Evolutionary conservation across 2,329 filamentous ascomycete genomes (phyloP).

Genomic region (Xylaria sp.): DNA sequence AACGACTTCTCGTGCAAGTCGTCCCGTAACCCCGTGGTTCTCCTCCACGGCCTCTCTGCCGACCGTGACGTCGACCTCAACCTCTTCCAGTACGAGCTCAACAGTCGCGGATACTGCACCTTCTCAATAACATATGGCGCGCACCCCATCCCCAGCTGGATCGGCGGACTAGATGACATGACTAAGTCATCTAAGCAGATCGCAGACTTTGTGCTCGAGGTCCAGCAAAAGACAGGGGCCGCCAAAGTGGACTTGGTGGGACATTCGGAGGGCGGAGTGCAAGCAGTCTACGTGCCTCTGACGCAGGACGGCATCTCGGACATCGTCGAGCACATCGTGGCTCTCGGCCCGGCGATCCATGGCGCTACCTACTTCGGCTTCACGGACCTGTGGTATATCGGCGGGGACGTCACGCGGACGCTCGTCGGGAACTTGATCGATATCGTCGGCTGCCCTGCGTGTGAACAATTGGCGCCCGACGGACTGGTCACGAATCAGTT

Average conservation of each 20-base stretch:
- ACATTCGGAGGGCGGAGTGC: conserved; percentile 58
- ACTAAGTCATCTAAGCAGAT: conserved; percentile 54
- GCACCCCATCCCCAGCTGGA: conserved; percentile 51
- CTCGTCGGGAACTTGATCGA: conserved; percentile 39
- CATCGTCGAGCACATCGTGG: conserved; percentile 45
- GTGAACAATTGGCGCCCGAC: conserved; percentile 46
- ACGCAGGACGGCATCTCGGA: conserved; percentile 44
- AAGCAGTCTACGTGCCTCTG: conserved; percentile 50
- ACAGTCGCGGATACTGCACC: conserved; percentile 55
- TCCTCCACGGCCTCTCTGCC: conserved; percentile 58
- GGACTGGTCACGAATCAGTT: conserved; percentile 42
- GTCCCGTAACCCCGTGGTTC: conserved; percentile 55
- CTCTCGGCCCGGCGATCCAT: conserved; percentile 45
- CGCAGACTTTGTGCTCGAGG: conserved; percentile 53
- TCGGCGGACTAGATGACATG: conserved; percentile 55
- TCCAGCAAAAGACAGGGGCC: conserved; percentile 51
- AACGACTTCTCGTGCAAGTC: conserved; percentile 46
- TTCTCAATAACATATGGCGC: conserved; percentile 56
- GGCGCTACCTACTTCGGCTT: conserved; percentile 47
- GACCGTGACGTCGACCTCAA: conserved; percentile 45
- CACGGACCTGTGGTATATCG: conserved; percentile 47
- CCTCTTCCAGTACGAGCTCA: conserved; percentile 45
- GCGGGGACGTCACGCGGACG: conserved; percentile 41
- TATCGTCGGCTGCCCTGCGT: conserved; percentile 44
- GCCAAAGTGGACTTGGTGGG: conserved; percentile 56